Percentiles rank a stretch among this genome's conserved stretches.
These are phyloP conservation scores for Pestalotiopsis sp. DNA, from an alignment of 2,329 filamentous ascomycete species.

Conservation along the genomic window DNA sequence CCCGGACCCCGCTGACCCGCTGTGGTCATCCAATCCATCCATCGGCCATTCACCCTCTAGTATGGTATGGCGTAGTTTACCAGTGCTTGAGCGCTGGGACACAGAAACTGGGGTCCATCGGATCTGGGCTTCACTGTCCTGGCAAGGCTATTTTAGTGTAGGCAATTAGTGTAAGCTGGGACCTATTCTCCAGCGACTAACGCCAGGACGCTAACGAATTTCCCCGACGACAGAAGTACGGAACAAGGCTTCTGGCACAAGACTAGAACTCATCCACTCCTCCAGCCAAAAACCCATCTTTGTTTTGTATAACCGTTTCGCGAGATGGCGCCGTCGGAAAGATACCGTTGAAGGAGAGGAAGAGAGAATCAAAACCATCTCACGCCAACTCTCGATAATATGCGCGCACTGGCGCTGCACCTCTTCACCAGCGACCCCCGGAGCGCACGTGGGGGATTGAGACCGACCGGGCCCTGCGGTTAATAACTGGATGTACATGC, in stretches of 20 bases:
- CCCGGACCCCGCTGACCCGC: not conserved
- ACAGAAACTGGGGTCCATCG: not conserved
- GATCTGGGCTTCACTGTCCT: not conserved
- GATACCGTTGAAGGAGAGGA: not conserved
- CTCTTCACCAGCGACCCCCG: not conserved
- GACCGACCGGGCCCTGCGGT: not conserved
- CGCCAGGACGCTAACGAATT: not conserved
- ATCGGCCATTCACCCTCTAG: not conserved
- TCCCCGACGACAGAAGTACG: constrained; percentile 9
- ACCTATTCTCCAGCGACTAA: not conserved
- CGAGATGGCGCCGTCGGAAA: not conserved
- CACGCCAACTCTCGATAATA: not conserved
- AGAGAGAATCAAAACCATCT: not conserved
- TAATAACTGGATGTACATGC: not conserved
- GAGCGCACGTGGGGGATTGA: not conserved
- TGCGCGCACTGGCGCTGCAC: not conserved
- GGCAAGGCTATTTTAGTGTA: not conserved
- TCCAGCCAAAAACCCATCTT: not conserved
- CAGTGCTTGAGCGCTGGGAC: not conserved
- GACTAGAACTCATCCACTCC: not conserved
- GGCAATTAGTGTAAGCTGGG: no score
- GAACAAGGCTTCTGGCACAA: constrained; percentile 5
- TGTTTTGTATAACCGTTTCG: not conserved
- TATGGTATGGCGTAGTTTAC: not conserved
- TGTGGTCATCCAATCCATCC: not conserved